These are phyloP conservation scores for Sporodiniella umbellata DNA, from an alignment of 371 early-diverging fungal species.

Conservation along the genomic window DNA sequence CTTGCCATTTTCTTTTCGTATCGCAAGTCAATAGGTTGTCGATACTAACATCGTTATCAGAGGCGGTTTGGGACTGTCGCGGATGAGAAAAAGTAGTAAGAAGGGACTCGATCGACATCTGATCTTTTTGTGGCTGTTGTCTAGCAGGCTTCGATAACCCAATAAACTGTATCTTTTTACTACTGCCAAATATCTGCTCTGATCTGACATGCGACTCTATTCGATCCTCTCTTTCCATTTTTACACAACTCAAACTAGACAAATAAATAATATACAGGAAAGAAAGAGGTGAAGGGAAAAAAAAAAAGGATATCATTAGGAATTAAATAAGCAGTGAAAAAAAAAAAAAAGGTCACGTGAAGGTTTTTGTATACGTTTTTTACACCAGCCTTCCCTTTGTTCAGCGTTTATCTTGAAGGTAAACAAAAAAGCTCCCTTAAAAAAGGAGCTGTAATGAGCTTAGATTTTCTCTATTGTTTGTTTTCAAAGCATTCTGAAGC, in stretches of 20 bases:
- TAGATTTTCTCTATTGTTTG: too few relatives aligned
- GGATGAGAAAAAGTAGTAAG: constrained; percentile 15
- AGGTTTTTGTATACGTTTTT: constrained; percentile 6
- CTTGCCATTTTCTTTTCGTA: constrained; percentile 12
- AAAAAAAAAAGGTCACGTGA: constrained; percentile 23
- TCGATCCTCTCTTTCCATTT: constrained; percentile 13
- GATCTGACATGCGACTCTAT: constrained; percentile 36
- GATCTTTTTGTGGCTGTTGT: constrained; percentile 3
- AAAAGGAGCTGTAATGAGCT: too few relatives aligned
- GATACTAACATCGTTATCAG: constrained; percentile 13
- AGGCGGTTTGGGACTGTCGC: neutral
- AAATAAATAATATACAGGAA: too few relatives aligned
- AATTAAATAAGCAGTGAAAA: constrained; percentile 6
- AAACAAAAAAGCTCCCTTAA: too few relatives aligned
- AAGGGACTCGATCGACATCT: constrained; percentile 34
- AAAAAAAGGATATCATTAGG: constrained; percentile 9
- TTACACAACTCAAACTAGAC: too few relatives aligned
- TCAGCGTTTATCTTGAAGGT: too few relatives aligned
- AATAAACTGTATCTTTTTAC: constrained; percentile 40
- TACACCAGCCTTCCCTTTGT: constrained; percentile 2
- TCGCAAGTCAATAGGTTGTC: constrained; percentile 13
- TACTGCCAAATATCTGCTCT: constrained; percentile 41
- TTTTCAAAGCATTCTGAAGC: too few relatives aligned
- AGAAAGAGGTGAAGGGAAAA: constrained; percentile 8
- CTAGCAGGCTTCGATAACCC: constrained; percentile 14